A percentile compares a stretch with the other conserved stretches of the same genome.
Evolutionary conservation across 306 rosid species (phyloP).

Genomic region (Acacia melanoxylon): DNA sequence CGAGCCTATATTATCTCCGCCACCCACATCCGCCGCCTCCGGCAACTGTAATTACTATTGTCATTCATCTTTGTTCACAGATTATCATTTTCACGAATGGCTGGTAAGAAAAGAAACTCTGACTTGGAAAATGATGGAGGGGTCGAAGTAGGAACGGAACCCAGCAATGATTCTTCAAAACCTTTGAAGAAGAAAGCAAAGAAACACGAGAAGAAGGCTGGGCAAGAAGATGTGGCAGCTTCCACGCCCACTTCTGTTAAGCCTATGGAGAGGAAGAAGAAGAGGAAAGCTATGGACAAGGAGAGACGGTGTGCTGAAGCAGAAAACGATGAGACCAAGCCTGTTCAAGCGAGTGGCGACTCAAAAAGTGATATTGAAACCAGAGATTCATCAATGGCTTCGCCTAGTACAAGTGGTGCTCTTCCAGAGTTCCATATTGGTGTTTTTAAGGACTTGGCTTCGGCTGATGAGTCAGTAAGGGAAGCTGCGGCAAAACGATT

Average conservation of each 20-base stretch:
- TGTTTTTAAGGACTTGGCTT: constrained; percentile 86
- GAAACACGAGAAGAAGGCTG: constrained; percentile 35
- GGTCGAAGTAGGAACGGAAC: constrained; percentile 16
- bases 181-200: constrained; percentile 42
- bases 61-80: neutral
- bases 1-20: neutral
- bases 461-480: constrained; percentile 48
- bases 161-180: constrained; percentile 22
- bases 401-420: constrained; percentile 28
- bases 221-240: constrained; percentile 10
- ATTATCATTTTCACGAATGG: constrained; percentile 32
- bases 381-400: constrained; percentile 12
- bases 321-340: constrained; percentile 27
- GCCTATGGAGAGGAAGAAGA: constrained; percentile 72
- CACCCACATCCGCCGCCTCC: neutral
- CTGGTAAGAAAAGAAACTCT: constrained; percentile 47
- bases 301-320: constrained; percentile 34
- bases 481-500: constrained; percentile 62
- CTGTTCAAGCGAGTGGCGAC: constrained; percentile 16
- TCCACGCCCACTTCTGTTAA: constrained; percentile 27
- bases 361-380: constrained; percentile 20
- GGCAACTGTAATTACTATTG: neutral
- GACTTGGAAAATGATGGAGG: constrained; percentile 33
- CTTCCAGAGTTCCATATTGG: constrained; percentile 84
- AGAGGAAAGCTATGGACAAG: constrained; percentile 63